phyloP scores from a whole-genome alignment of 345 rosid genomes.

The Raphanus sativus region DNA sequence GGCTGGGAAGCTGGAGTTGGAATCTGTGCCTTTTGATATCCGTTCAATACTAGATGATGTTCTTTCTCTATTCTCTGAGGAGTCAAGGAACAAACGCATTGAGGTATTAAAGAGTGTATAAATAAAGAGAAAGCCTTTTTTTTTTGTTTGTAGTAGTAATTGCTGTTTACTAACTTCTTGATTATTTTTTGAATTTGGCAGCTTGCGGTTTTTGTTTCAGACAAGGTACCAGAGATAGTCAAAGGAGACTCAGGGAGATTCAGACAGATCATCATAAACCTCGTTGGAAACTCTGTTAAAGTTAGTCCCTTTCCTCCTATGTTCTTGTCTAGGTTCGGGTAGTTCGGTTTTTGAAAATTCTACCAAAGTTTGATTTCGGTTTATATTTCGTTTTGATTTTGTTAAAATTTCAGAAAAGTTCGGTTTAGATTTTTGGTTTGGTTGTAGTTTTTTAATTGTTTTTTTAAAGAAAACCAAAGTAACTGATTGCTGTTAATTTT shows the following conservation, averaged over 20 bases:
- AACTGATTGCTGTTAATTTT: too few species aligned
- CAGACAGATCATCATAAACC: constrained; percentile 91
- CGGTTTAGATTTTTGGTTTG: not conserved
- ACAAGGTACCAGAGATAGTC: constrained; percentile 81
- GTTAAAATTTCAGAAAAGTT: not conserved
- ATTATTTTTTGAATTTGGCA: constrained; percentile 32
- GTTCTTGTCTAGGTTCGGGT: not conserved
- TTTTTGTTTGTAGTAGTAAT: not conserved
- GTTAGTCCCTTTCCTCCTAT: constrained; percentile 45
- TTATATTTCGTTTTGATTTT: not conserved
- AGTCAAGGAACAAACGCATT: constrained; percentile 80
- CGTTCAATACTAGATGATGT: constrained; percentile 93
- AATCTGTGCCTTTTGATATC: constrained; percentile 73
- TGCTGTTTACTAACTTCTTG: not conserved
- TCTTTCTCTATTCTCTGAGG: constrained; percentile 92
- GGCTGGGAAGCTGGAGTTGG: constrained; percentile 90
- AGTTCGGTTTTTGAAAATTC: not conserved
- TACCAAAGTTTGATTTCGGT: not conserved
- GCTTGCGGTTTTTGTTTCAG: constrained; percentile 92
- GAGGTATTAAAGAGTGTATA: constrained; percentile 50
- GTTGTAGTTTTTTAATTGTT: not conserved
- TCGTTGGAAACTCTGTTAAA: constrained; percentile 96
- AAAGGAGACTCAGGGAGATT: constrained; percentile 96
- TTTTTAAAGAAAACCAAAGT: too few species aligned
- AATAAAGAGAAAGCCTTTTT: too few species aligned